These are phyloP conservation scores for Rhododendron ovatum DNA, from an alignment of 148 eudicot species.

Conservation along the genomic window DNA sequence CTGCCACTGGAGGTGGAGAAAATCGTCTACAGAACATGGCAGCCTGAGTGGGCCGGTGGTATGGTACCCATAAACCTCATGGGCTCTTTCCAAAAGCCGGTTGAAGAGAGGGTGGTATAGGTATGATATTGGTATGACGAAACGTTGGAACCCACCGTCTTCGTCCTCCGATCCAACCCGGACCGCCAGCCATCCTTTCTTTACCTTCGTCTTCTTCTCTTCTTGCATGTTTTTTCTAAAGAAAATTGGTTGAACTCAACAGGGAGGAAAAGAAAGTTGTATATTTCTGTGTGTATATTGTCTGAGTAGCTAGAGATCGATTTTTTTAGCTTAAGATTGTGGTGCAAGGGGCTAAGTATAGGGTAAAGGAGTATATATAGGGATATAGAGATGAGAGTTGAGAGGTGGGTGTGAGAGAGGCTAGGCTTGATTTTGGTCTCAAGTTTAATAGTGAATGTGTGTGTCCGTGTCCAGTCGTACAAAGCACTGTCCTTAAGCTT, in stretches of 20 bases:
- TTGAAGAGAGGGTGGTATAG: background rate
- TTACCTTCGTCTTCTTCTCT: conserved; percentile 7
- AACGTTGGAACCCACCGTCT: conserved; percentile 4
- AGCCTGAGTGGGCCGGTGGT: background rate
- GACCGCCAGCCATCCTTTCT: conserved; percentile 9
- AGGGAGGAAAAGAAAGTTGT: background rate
- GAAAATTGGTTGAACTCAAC: background rate
- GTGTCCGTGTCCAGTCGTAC: background rate
- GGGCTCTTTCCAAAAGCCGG: conserved; percentile 7
- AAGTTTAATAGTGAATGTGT: background rate
- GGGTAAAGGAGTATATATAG: background rate
- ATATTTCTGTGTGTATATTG: background rate
- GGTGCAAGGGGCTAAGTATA: background rate
- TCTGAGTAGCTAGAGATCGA: background rate
- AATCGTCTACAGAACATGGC: conserved; percentile 2
- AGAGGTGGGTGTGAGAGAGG: background rate
- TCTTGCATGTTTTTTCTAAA: background rate
- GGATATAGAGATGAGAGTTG: background rate
- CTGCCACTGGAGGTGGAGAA: conserved; percentile 7
- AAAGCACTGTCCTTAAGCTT: background rate
- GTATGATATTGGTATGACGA: conserved; percentile 9
- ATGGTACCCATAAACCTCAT: conserved; percentile 3
- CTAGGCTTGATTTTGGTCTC: background rate
- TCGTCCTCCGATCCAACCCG: conserved; percentile 4
- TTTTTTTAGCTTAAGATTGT: background rate